Percentiles rank a stretch among this genome's conserved stretches.
phyloP scores from a whole-genome alignment of 441 rosid species.

The Gossypium aridum region DNA sequence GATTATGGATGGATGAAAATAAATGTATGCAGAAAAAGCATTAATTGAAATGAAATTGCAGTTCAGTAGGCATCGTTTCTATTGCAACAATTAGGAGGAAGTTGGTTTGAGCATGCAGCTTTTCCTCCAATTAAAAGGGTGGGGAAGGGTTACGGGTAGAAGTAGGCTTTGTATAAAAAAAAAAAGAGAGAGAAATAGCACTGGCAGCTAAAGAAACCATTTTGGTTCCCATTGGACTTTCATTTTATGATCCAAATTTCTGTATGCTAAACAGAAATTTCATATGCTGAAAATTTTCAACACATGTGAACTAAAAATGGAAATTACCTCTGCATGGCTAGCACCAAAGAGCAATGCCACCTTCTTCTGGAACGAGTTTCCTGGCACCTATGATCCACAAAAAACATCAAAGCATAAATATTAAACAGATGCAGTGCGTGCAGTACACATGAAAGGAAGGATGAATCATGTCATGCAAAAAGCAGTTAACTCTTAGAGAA shows the following conservation, averaged over 20 bases:
- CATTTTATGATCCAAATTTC: background rate
- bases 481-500: background rate
- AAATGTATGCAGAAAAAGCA: background rate
- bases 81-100: too few relatives aligned
- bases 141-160: too few relatives aligned
- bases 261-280: background rate
- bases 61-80: background rate
- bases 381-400: conserved; percentile 51
- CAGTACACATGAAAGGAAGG: background rate
- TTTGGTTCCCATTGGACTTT: conserved; percentile 59
- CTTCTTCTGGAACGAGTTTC: conserved; percentile 97
- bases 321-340: conserved; percentile 73
- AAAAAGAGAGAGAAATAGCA: background rate
- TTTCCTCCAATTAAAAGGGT: too few relatives aligned
- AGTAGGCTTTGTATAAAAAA: too few relatives aligned
- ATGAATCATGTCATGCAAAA: background rate
- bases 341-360: conserved; percentile 73
- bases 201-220: conserved; percentile 35
- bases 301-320: background rate
- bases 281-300: background rate
- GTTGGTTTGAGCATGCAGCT: too few relatives aligned
- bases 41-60: background rate
- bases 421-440: background rate
- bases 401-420: background rate
- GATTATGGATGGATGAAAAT: background rate